Percentiles rank a stretch among this genome's conserved stretches.
Evolutionary conservation across 2,329 filamentous ascomycete species (phyloP).

Genomic region (Aspergillus niger): DNA sequence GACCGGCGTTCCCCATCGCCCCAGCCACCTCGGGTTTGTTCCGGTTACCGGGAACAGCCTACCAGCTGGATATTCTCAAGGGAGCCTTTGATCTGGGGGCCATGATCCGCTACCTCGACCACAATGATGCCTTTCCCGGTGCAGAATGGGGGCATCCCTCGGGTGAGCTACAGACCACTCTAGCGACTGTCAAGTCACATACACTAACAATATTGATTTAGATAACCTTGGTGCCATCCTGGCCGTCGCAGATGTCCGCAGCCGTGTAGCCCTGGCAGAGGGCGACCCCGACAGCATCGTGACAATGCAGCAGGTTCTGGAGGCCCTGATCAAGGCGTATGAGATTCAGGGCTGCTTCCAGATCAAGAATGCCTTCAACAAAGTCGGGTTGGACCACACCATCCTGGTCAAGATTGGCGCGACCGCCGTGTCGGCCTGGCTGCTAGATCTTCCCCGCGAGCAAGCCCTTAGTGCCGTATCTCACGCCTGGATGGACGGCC

Average conservation of each 20-base stretch:
- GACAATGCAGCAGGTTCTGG: conserved; percentile 37
- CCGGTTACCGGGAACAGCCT: conserved; percentile 41
- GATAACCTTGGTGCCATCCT: conserved; percentile 46
- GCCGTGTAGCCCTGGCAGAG: conserved; percentile 17
- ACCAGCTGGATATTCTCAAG: conserved; percentile 39
- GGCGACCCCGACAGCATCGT: conserved; percentile 16
- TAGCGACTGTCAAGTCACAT: no score
- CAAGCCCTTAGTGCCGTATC: conserved; percentile 41
- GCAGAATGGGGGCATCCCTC: conserved; percentile 50
- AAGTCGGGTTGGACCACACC: conserved; percentile 44
- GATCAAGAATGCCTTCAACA: conserved; percentile 42
- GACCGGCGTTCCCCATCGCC: conserved; percentile 9
- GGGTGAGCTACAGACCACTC: conserved; percentile 13
- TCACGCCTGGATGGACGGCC: conserved; percentile 45
- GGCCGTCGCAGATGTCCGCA: conserved; percentile 37
- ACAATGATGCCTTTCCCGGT: conserved; percentile 44
- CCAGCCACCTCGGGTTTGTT: conserved; percentile 17
- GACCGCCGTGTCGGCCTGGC: conserved; percentile 40
- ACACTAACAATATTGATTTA: conserved; percentile 5
- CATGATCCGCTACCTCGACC: conserved; percentile 46
- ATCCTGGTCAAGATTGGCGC: conserved; percentile 48
- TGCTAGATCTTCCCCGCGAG: conserved; percentile 38
- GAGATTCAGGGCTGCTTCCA: conserved; percentile 47
- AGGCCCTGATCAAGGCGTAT: conserved; percentile 44
- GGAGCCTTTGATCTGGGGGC: conserved; percentile 44